These are phyloP conservation scores for Trypanosoma brucei DNA, from an alignment of 208 protist genomes.

Conservation along the genomic window DNA sequence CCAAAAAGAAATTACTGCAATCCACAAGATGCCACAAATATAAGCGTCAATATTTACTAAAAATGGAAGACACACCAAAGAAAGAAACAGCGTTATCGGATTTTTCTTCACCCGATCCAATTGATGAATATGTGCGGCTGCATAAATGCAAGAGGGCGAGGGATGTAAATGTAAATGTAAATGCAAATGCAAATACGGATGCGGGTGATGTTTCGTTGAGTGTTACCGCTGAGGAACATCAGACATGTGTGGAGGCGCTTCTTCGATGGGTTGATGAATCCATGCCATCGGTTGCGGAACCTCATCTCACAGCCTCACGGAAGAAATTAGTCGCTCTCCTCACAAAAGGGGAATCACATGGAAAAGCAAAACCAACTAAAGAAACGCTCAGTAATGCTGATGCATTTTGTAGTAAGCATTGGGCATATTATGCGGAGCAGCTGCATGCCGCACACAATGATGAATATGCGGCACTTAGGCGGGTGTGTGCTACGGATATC, in stretches of 20 bases:
- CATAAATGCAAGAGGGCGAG: not conserved
- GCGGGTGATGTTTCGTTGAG: not conserved
- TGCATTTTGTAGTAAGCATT: not conserved
- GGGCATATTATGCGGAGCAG: constrained; percentile 15
- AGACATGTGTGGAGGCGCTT: constrained; percentile 11
- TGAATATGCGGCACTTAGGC: constrained; percentile 25
- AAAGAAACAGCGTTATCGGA: too few species aligned
- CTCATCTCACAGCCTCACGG: constrained; percentile 6
- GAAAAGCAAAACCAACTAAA: not conserved
- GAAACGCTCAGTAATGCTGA: not conserved
- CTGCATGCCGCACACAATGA: constrained; percentile 21
- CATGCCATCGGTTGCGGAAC: not conserved
- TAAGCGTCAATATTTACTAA: too few species aligned
- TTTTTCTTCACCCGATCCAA: not conserved
- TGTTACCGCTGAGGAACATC: constrained; percentile 4
- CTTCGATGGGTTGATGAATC: constrained; percentile 16
- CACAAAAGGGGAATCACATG: not conserved
- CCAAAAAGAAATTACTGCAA: not conserved
- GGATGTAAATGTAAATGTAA: too few species aligned
- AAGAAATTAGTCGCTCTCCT: constrained; percentile 3
- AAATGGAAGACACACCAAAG: too few species aligned
- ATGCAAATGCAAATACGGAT: not conserved
- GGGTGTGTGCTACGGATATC: constrained; percentile 27
- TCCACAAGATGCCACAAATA: too few species aligned
- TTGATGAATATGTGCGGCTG: constrained; percentile 11